Evolutionary conservation across 768 basidiomycete genomes (phyloP).

Genomic region (Mycena latifolia): DNA sequence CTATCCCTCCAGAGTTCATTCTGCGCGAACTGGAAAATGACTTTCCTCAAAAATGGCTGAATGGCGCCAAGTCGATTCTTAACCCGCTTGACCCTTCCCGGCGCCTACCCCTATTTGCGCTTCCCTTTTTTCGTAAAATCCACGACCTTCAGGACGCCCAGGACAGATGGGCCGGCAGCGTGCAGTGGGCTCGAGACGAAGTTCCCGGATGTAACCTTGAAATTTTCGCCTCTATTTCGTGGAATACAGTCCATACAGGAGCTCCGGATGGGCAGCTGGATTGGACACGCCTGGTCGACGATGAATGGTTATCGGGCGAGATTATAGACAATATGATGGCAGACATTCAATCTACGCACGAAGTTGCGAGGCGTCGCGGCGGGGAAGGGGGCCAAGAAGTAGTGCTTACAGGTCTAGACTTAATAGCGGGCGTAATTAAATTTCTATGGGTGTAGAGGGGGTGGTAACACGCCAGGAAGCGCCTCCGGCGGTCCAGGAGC

Average conservation of each 20-base stretch:
- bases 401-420: too few species aligned
- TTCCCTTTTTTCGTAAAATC: conserved; percentile 1
- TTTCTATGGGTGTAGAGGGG: too few species aligned
- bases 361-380: too few species aligned
- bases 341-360: conserved; percentile 1
- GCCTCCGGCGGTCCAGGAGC: too few species aligned
- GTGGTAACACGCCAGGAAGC: too few species aligned
- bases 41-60: conserved; percentile 17
- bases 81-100: not conserved
- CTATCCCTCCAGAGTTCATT: not conserved
- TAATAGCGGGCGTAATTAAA: too few species aligned
- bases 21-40: not conserved
- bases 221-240: not conserved
- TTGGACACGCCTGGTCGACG: conserved; percentile 21
- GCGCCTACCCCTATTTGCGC: conserved; percentile 1
- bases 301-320: conserved; percentile 23
- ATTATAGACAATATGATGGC: conserved; percentile 18
- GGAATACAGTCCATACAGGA: not conserved
- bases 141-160: not conserved
- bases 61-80: conserved; percentile 8
- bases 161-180: conserved; percentile 1
- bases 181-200: not conserved
- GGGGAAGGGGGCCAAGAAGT: too few species aligned
- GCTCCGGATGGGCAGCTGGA: conserved; percentile 13
- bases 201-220: not conserved